Evolutionary conservation across 1,284 basidiomycete species (phyloP).

Genomic region (Mixia osmundae): DNA sequence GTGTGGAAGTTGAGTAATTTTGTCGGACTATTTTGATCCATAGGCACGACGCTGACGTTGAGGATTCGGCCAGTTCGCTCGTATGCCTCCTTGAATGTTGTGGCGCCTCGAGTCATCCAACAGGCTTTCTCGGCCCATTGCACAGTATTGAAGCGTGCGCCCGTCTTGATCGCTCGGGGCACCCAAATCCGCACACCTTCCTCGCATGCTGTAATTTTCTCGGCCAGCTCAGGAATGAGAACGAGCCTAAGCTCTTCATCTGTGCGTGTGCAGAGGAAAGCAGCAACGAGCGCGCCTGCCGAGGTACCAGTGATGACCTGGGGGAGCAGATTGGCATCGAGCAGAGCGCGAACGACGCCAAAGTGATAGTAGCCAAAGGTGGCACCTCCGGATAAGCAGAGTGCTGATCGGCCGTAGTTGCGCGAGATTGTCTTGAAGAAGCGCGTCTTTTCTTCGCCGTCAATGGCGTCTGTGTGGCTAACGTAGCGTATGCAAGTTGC

Average conservation of each 20-base stretch:
- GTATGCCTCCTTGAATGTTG: constrained; percentile 92
- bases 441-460: constrained; percentile 64
- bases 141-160: constrained; percentile 78
- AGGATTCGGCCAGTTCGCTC: constrained; percentile 68
- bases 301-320: constrained; percentile 73
- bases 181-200: constrained; percentile 45
- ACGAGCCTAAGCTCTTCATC: constrained; percentile 62
- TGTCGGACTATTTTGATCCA: constrained; percentile 35
- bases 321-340: constrained; percentile 68
- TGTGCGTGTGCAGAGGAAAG: constrained; percentile 63
- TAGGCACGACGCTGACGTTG: constrained; percentile 67
- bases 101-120: constrained; percentile 80
- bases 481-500: constrained; percentile 35
- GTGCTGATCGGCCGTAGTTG: constrained; percentile 68
- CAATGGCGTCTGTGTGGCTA: constrained; percentile 36
- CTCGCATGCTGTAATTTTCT: constrained; percentile 73
- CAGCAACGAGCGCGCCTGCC: constrained; percentile 54
- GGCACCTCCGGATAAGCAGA: constrained; percentile 84
- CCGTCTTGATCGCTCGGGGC: constrained; percentile 56
- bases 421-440: constrained; percentile 76
- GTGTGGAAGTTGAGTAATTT: constrained; percentile 90
- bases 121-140: constrained; percentile 76
- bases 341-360: constrained; percentile 74
- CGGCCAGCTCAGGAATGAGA: constrained; percentile 51
- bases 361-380: constrained; percentile 80